Base-by-base conservation (phyloP, 768 basidiomycete genomes). In the Podaxis carcinomalis region DNA sequence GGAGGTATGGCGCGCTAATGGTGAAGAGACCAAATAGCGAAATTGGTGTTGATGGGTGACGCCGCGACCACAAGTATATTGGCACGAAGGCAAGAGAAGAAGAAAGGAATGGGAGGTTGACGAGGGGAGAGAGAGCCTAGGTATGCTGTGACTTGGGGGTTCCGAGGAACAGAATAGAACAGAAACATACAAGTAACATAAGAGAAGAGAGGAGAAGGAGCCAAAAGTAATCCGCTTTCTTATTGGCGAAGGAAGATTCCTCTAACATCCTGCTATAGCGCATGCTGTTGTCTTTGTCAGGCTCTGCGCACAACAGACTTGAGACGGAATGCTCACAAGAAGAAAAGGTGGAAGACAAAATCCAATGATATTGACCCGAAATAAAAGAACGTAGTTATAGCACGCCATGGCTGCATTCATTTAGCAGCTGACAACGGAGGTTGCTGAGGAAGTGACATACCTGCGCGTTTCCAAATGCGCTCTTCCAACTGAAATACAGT, bases 271-370 rank as follows among this genome's bases (percentile, higher is more conserved):
- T 83, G 65, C 93, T 95, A 70, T 98, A 98, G 56, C 97, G 81
- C 95, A 98, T 96, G 72, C 95, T 97, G 69, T 27, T 27, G n/a
- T 25, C 7, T 27, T 16, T 49, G 23, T 63, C 7, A 59, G 40
- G 49, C 40, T 10, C 47, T 36, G 49, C 40, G 50, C 10, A 36
- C 56, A 51, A 32, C 37, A 37, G 23, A 21, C 11, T 50, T 50
- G 13, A 40, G 46, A 49, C 23, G 49, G 56, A 49, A 27, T 6
- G 78, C 95, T 73, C 70, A 96, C 96, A 99, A 97, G 81, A 98
- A 99, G 80, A 98, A 98, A 56, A 99, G 81, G 72, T 98, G 96
- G 75, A 98, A 97, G 61, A 96, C 82, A 67, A 98, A 93, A 73
- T 98, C 96, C 21, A 98, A 77, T 3, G 91, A 93, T 69, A 98